These are phyloP conservation scores for Micromonas pusilla DNA, from an alignment of 139 green algal species.

Conservation along the genomic window DNA sequence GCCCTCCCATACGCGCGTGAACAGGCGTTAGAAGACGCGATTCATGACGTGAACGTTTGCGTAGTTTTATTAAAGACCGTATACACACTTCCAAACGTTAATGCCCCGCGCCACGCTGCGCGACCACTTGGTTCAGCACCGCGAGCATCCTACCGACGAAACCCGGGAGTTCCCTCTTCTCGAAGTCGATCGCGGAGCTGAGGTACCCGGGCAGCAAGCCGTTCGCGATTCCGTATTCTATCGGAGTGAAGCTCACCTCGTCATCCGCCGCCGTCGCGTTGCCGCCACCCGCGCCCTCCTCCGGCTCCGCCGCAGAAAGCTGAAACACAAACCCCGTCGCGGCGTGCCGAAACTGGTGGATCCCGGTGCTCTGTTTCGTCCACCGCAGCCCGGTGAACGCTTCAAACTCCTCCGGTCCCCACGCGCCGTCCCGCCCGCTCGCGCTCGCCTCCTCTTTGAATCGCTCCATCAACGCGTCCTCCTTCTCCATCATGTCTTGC, in stretches of 20 bases:
- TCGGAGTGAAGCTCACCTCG: not conserved
- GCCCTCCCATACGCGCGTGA: too few relatives aligned
- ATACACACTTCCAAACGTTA: too few relatives aligned
- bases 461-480: too few relatives aligned
- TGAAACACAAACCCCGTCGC: constrained; percentile 7
- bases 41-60: too few relatives aligned
- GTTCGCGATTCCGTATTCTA: not conserved
- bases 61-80: too few relatives aligned
- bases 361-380: not conserved
- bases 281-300: not conserved
- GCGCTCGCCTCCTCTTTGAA: not conserved
- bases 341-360: constrained; percentile 10
- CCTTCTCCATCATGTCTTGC: not conserved
- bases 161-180: not conserved
- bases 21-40: too few relatives aligned
- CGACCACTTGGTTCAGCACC: not conserved
- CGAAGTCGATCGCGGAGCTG: not conserved
- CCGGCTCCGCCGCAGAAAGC: not conserved
- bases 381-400: constrained; percentile 15
- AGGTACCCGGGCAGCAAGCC: not conserved
- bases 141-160: not conserved
- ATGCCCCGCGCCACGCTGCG: not conserved
- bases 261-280: not conserved
- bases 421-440: not conserved
- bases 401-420: not conserved